phyloP scores from a whole-genome alignment of 495 filamentous ascomycete species.

The Podospora didyma region DNA sequence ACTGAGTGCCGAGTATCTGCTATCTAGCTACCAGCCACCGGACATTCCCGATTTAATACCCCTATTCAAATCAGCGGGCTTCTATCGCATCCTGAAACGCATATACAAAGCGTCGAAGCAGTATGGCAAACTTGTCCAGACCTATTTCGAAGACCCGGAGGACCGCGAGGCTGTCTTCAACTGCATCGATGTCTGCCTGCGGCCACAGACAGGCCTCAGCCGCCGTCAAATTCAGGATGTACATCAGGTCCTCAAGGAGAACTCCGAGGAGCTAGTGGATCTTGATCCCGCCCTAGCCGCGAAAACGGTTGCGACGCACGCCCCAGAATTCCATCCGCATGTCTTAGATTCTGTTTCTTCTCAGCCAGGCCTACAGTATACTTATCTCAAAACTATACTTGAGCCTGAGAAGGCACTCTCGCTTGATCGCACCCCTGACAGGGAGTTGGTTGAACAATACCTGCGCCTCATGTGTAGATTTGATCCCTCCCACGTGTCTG shows the following conservation, averaged over 20 bases:
- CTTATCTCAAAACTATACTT: slow-evolving; percentile 73
- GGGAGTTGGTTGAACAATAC: slow-evolving; percentile 75
- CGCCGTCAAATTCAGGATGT: slow-evolving; percentile 76
- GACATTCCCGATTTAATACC: slow-evolving; percentile 72
- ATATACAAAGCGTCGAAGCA: slow-evolving; percentile 78
- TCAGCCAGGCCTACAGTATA: slow-evolving; percentile 62
- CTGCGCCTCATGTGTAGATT: slow-evolving; percentile 86
- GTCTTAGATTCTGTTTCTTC: slow-evolving; percentile 62
- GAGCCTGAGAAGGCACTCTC: slow-evolving; percentile 56
- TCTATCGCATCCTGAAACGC: slow-evolving; percentile 90
- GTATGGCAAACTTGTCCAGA: slow-evolving; percentile 71
- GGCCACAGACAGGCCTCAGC: slow-evolving; percentile 61
- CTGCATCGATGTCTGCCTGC: slow-evolving; percentile 76
- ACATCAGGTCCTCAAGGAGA: slow-evolving; percentile 62
- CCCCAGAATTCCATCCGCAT: slow-evolving; percentile 66
- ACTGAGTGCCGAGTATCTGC: slow-evolving; percentile 88
- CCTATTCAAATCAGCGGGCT: slow-evolving; percentile 73
- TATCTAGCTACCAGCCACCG: slow-evolving; percentile 89
- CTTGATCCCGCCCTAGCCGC: slow-evolving; percentile 69
- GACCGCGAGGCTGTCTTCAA: slow-evolving; percentile 70
- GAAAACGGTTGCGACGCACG: slow-evolving; percentile 59
- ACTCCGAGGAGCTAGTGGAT: slow-evolving; percentile 63
- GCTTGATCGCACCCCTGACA: slow-evolving; percentile 32
- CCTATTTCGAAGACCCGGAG: slow-evolving; percentile 82
- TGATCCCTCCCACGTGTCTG: slow-evolving; percentile 75